Base-by-base conservation (phyloP, 1,284 basidiomycete genomes). In the Pseudozyma sp. region DNA sequence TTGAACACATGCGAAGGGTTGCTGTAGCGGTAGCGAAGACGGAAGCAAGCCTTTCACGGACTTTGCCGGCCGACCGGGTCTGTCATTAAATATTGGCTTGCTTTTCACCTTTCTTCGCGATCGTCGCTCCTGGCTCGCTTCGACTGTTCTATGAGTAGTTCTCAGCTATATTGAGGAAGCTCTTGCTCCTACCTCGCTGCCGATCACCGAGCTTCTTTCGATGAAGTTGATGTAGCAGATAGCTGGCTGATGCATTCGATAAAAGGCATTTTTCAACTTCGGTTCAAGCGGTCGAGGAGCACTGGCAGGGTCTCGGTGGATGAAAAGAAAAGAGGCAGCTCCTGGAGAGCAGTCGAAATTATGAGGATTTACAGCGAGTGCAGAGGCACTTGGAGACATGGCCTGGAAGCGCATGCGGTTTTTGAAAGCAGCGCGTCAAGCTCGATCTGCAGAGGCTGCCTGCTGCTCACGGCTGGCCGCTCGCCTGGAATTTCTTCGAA, bases 331-430 rank as follows among this genome's bases (percentile, higher is more conserved):
- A 33, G 14, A 37, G 35, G 35, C 35, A 37, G 43, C 24, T 37
- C 14, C 14, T 29, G 44, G 37, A 33, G 39, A 33, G 46, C 52
- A 33, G 42, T 39, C 61, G 67, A 60, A 69, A 30, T 64, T 69
- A 69, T 30, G 46, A 69, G 67, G 67, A 60, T 60, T 64, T 69
- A 69, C 47, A 29, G n/a, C 13, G 7, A 11, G 4, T 37, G 54
- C 51, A 24, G 0, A 17, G 55, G 60, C 48, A 59, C 56, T 55
- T 34, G 42, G 30, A 43, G 43, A 56, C 48, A 17, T 17, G n/a
- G 19, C 24, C 7, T 17, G 42, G 31, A 16, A 49, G 46, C 46
- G n/a, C 30, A 31, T 51, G 56, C 67, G 67, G 67, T 39, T 40
- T 4, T n/a, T 30, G 49, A 51, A 37, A 24, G 19, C 19, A 40